A percentile compares a stretch with the other conserved stretches of the same genome.
phyloP scores from a whole-genome alignment of 306 rosid species.

The Lathyrus oleraceus region DNA sequence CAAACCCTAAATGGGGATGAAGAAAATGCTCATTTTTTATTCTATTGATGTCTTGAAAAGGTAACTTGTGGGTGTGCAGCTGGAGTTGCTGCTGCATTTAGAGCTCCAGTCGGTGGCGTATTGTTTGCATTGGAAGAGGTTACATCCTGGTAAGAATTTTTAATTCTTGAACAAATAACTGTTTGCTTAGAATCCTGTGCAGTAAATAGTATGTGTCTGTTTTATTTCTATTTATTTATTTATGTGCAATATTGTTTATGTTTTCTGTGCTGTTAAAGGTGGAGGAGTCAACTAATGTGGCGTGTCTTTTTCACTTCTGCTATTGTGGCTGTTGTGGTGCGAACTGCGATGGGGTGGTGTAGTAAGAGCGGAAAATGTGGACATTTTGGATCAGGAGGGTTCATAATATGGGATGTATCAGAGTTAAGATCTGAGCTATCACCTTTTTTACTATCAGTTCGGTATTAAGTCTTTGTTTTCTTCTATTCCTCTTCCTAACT shows the following conservation, averaged over 20 bases:
- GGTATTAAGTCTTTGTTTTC: slow-evolving; percentile 37
- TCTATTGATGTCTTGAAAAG: slow-evolving; percentile 49
- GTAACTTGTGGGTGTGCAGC: slow-evolving; percentile 99
- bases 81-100: slow-evolving; percentile 97
- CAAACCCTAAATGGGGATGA: slow-evolving; percentile 15
- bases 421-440: slow-evolving; percentile 69
- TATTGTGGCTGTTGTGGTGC: slow-evolving; percentile 92
- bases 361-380: slow-evolving; percentile 94
- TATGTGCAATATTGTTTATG: slow-evolving; percentile 10
- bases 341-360: slow-evolving; percentile 96
- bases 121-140: slow-evolving; percentile 98
- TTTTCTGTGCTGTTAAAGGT: slow-evolving; percentile 39
- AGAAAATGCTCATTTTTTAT: slow-evolving; percentile 37
- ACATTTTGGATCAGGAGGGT: slow-evolving; percentile 97
- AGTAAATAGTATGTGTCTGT: slow-evolving; percentile 24
- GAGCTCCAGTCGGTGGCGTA: slow-evolving; percentile 99
- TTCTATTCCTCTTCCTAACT: slow-evolving; percentile 40
- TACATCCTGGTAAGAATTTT: slow-evolving; percentile 78
- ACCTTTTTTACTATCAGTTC: slow-evolving; percentile 31
- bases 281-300: slow-evolving; percentile 90
- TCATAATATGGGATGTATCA: slow-evolving; percentile 94
- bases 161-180: slow-evolving; percentile 35
- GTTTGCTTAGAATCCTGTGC: slow-evolving; percentile 54
- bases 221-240: slow-evolving; percentile 5
- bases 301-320: slow-evolving; percentile 97